phyloP scores from a whole-genome alignment of 106 monocot genomes.

The Platanthera zijinensis region DNA sequence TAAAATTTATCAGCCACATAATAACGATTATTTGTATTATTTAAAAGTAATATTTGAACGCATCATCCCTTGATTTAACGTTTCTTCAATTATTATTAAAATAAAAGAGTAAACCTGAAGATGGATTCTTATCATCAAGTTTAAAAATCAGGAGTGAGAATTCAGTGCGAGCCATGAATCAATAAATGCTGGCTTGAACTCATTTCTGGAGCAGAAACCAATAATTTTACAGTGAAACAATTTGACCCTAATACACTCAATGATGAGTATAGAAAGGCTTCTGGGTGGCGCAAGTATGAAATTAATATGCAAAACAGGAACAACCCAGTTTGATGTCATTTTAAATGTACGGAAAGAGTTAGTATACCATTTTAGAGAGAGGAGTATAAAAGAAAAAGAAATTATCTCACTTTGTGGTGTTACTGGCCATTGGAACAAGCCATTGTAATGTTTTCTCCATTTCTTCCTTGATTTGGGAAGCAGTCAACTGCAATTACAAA shows the following conservation, averaged over 20 bases:
- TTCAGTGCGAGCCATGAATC: too few species aligned
- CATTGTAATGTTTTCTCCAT: constrained; percentile 77
- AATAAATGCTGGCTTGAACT: too few species aligned
- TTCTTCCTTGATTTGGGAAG: constrained; percentile 45
- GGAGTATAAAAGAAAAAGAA: not conserved
- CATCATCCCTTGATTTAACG: too few species aligned
- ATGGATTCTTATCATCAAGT: too few species aligned
- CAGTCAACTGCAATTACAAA: constrained; percentile 34
- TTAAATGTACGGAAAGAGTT: not conserved
- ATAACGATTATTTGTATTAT: too few species aligned
- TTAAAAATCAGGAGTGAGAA: too few species aligned
- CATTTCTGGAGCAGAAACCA: too few species aligned
- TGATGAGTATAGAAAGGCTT: not conserved
- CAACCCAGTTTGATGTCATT: not conserved
- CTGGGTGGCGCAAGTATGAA: not conserved
- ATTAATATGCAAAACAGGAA: not conserved
- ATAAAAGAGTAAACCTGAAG: too few species aligned
- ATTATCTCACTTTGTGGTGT: constrained; percentile 52
- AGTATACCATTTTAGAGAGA: not conserved
- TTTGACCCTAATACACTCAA: not conserved
- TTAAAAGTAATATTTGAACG: too few species aligned
- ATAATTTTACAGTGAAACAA: too few species aligned
- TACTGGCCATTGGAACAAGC: constrained; percentile 66
- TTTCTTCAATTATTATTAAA: too few species aligned
- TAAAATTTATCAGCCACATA: too few species aligned